Evolutionary conservation across 1,284 basidiomycete genomes (phyloP), one percentile per base, ranked within the genome.

Genomic region (Phlebopus sp.): DNA sequence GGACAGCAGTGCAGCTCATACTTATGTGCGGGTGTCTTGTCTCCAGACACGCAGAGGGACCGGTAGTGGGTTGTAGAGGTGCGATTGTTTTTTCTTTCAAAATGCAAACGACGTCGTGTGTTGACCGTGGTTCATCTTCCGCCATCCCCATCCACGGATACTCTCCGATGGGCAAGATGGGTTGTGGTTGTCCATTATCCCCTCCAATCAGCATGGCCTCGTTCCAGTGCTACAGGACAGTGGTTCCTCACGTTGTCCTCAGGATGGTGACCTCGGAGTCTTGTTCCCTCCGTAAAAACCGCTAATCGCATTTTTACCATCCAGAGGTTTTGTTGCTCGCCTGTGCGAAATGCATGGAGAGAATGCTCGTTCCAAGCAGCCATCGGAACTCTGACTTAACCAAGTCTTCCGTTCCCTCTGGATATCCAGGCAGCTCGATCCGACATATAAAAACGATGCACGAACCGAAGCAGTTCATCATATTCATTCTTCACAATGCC

Each of bases 221-320:
- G 21, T 37, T 59, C 44, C 34, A 8, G 44, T 51, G 34, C 18
- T 44, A 51, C 59, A 62, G 59, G 46, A 57, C 9, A 30, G 21
- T 60, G 59, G 47, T 48, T 50, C 39, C 30, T 21, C 29, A 46
- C 29, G 43, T 44, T 42, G 15, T 25, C 34, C 15, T n/a, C 31
- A 15, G 15, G 32, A 9, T 42, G 34, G 39, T 32, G 17, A 29
- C 19, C 14, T 27, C 40, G 37, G 30, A 21, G 37, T 23, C 1
- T 39, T 17, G 17, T 29, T 27, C 34, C 35, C 30, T 8, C 32
- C 39, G n/a, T 31, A 37, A 38, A 30, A 25, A 34, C 25, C 40
- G 18, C 15, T 21, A 35, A 19, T 15, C 17, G n/a, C 30, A 46
- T 35, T 15, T 50, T 51, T 5, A 40, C 18, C 23, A 47, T 44